phyloP scores from a whole-genome alignment of 108 stramenopile genomes.

The Fistulifera solaris region DNA sequence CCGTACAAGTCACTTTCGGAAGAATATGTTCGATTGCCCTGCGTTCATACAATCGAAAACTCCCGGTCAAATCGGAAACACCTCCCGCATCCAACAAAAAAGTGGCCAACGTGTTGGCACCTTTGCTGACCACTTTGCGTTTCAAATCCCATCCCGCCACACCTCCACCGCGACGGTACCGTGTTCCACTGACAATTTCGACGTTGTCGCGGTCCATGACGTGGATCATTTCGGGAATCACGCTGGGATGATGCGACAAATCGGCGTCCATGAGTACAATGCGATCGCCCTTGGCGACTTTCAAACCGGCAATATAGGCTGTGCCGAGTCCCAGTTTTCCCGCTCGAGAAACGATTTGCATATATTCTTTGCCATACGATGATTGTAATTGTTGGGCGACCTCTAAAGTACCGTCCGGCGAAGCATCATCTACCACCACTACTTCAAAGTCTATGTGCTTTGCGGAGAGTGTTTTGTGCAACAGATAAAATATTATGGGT shows the following conservation, averaged over 20 bases:
- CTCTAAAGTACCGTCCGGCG: slow-evolving; percentile 88
- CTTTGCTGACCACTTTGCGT: slow-evolving; percentile 88
- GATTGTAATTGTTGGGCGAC: slow-evolving; percentile 87
- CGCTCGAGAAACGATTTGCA: slow-evolving; percentile 78
- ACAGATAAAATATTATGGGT: slow-evolving; percentile 86
- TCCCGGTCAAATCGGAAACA: slow-evolving; percentile 91
- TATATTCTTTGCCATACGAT: slow-evolving; percentile 58
- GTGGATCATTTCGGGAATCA: slow-evolving; percentile 84
- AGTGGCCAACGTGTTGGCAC: slow-evolving; percentile 93
- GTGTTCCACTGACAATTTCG: slow-evolving; percentile 94
- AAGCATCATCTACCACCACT: slow-evolving; percentile 93
- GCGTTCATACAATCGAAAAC: slow-evolving; percentile 90
- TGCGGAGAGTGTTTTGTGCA: slow-evolving; percentile 71
- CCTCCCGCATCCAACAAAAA: slow-evolving; percentile 87
- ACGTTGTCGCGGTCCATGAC: slow-evolving; percentile 38
- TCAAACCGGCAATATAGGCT: slow-evolving; percentile 90
- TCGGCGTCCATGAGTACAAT: slow-evolving; percentile 98
- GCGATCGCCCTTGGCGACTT: slow-evolving; percentile 65
- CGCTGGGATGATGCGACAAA: slow-evolving; percentile 95
- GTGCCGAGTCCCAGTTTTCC: slow-evolving; percentile 95
- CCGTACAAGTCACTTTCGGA: slow-evolving; percentile 72
- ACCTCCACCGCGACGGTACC: slow-evolving; percentile 88
- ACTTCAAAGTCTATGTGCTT: slow-evolving; percentile 73
- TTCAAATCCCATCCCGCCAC: slow-evolving; percentile 90
- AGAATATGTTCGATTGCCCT: slow-evolving; percentile 81